Percentiles rank a stretch among this genome's conserved stretches.
phyloP scores from a whole-genome alignment of 495 filamentous ascomycete genomes.

The Xylaria bambusicola region DNA sequence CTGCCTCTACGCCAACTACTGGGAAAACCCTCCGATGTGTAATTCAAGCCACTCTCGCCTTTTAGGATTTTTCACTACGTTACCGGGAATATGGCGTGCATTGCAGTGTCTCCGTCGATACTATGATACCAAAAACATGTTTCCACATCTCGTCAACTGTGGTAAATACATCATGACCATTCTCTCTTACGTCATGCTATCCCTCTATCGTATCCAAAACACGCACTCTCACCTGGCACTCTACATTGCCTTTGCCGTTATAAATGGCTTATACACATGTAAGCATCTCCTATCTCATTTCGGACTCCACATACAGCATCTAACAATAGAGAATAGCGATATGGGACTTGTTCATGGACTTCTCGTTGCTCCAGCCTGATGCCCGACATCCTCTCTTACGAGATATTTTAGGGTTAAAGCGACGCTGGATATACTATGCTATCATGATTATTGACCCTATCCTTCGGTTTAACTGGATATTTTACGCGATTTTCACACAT shows the following conservation, averaged over 20 bases:
- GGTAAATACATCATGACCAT: slow-evolving; percentile 90
- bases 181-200: slow-evolving; percentile 71
- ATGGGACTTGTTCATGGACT: slow-evolving; percentile 99
- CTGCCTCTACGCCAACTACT: slow-evolving; percentile 80
- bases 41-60: slow-evolving; percentile 84
- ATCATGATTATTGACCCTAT: slow-evolving; percentile 84
- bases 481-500: slow-evolving; percentile 79
- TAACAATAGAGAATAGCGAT: slow-evolving; percentile 51
- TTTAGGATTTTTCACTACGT: slow-evolving; percentile 80
- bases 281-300: slow-evolving; percentile 32
- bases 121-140: slow-evolving; percentile 78
- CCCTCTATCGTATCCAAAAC: slow-evolving; percentile 76
- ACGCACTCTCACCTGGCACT: slow-evolving; percentile 54
- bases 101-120: slow-evolving; percentile 92
- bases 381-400: slow-evolving; percentile 70
- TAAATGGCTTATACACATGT: slow-evolving; percentile 83
- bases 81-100: slow-evolving; percentile 86
- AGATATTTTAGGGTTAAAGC: slow-evolving; percentile 76
- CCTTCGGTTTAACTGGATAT: slow-evolving; percentile 94
- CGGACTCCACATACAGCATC: neutral
- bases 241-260: slow-evolving; percentile 75
- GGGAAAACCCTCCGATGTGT: slow-evolving; percentile 71
- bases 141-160: slow-evolving; percentile 90
- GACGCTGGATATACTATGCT: slow-evolving; percentile 76
- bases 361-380: slow-evolving; percentile 78